Evolutionary conservation across 768 basidiomycete genomes (phyloP).

Genomic region (Pulveroboletus sp.): DNA sequence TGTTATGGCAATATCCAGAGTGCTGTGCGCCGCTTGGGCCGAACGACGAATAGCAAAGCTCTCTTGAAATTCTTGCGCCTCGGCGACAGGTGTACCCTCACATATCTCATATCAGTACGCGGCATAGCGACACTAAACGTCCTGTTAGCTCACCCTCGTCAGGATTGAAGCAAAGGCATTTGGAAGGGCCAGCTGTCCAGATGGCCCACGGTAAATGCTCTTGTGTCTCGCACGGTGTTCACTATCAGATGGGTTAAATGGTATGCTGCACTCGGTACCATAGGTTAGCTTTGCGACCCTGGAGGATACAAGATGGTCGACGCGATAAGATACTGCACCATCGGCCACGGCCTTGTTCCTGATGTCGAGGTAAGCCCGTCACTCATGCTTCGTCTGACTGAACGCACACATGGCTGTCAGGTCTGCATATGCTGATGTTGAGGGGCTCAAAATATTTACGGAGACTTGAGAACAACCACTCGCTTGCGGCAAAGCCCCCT

Average conservation of each 20-base stretch:
- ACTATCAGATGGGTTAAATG: constrained; percentile 30
- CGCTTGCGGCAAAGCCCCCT: constrained; percentile 49
- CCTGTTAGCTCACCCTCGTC: constrained; percentile 30
- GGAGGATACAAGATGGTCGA: constrained; percentile 46
- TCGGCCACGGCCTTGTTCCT: constrained; percentile 52
- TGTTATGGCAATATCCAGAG: constrained; percentile 21
- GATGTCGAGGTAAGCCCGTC: constrained; percentile 10
- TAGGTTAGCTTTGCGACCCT: constrained; percentile 47
- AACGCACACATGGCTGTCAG: constrained; percentile 53
- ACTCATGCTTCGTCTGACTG: neutral
- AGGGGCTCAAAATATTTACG: constrained; percentile 34
- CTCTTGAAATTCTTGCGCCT: constrained; percentile 41
- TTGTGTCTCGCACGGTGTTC: constrained; percentile 39
- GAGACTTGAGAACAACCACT: constrained; percentile 44
- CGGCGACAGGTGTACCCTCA: constrained; percentile 43
- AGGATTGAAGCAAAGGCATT: constrained; percentile 41
- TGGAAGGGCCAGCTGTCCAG: constrained; percentile 37
- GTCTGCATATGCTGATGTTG: constrained; percentile 42
- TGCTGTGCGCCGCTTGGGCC: constrained; percentile 19
- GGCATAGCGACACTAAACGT: neutral
- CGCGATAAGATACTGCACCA: constrained; percentile 39
- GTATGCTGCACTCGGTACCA: constrained; percentile 38
- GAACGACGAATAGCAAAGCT: constrained; percentile 30
- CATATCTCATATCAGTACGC: neutral
- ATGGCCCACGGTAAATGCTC: constrained; percentile 31